Evolutionary conservation across 345 rosid species (phyloP), one percentile per base, ranked within the genome.

Genomic region (Punica granatum): DNA sequence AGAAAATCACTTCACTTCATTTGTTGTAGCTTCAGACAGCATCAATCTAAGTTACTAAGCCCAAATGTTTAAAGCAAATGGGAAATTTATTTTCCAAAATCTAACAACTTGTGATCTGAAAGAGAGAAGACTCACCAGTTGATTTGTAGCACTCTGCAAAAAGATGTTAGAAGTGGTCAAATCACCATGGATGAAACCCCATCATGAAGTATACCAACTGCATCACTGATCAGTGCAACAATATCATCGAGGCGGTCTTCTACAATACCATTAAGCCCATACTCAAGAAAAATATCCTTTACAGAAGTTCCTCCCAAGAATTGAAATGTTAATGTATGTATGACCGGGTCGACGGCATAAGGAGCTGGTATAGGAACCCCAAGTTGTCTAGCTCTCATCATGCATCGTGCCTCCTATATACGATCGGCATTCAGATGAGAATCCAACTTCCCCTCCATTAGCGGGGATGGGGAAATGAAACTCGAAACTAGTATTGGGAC

Each of bases 111-210:
- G 26, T 34, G 33, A 46, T 21, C 37, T 1, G 35, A n/a, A 39
- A 46, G n/a, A 6, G 41, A 37, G 41, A 37, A 11, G 56, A 75
- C 82, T 75, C 53, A 92, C 98, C 84, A 92, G 73, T 75, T 83
- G 88, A 77, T 90, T 87, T 32, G 82, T 80, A 62, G 77, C 89
- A 48, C 71, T 77, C 65, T 83, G 79, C 60, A 90, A 69, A 65
- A 95, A 72, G 96, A 95, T 92, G 76, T 95, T 92, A 33, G 97
- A 90, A 0, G 99, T 95, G 72, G 99, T 95, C 69, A 92, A 79
- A 72, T 95, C 99, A 39, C 99, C 99, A 70, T 95, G 99, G 76
- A 90, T 71, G 67, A 95, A 93, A 54, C 98, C 99, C 98, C 98
- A 48, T 90, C 99, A 72, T 95, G 99, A 26, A 92, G 78, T 74